A percentile compares a stretch with the other conserved stretches of the same genome.
These are phyloP conservation scores for Candida namnaoensis DNA, from an alignment of 805 yeast genomes.

Conservation along the genomic window DNA sequence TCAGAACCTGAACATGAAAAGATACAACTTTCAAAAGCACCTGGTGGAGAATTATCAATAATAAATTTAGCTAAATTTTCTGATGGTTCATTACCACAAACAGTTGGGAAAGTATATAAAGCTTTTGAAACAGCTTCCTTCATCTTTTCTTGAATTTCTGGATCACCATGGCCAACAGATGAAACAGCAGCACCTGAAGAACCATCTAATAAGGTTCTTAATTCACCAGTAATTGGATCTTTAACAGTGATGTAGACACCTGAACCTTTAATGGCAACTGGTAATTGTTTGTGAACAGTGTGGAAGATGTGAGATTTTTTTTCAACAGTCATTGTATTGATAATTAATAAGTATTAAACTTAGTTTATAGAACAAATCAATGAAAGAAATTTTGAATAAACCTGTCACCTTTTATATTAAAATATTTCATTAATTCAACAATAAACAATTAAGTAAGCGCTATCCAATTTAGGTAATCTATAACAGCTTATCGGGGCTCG, in stretches of 20 bases:
- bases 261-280: conserved; percentile 26
- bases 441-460: no score
- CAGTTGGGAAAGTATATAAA: conserved; percentile 27
- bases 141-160: conserved; percentile 30
- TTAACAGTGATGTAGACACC: conserved; percentile 27
- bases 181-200: conserved; percentile 44
- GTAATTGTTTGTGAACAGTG: conserved; percentile 20
- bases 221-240: conserved; percentile 27
- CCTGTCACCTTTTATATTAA: no score
- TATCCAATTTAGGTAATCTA: no score
- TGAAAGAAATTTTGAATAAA: no score
- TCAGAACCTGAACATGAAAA: conserved; percentile 57
- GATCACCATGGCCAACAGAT: conserved; percentile 37
- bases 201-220: conserved; percentile 28
- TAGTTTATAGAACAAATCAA: no score
- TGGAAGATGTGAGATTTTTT: conserved; percentile 20
- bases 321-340: not conserved
- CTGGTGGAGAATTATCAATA: conserved; percentile 34
- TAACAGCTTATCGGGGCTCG: no score
- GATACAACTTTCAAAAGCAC: conserved; percentile 32
- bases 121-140: conserved; percentile 25
- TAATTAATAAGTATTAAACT: no score
- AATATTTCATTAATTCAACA: no score
- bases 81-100: conserved; percentile 25
- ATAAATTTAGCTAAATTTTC: conserved; percentile 33